Evolutionary conservation across 2,329 filamentous ascomycete species (phyloP).

Genomic region (Orbilia quercus): DNA sequence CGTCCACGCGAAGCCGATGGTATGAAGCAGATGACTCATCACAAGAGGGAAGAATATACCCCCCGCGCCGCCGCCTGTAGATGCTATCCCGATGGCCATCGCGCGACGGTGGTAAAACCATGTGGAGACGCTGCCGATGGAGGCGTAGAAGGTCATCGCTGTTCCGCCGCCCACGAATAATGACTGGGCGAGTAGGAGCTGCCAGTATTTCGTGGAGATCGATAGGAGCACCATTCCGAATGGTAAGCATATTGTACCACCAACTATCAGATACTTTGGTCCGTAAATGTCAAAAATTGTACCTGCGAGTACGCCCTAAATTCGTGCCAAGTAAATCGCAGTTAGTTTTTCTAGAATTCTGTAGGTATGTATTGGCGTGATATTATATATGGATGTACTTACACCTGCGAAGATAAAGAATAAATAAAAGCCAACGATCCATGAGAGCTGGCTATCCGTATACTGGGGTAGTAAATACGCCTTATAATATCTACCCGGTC

Average conservation of each 20-base stretch:
- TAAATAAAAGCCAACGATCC: conserved; percentile 50
- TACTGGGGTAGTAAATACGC: conserved; percentile 50
- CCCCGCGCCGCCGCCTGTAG: conserved; percentile 45
- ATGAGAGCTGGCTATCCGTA: conserved; percentile 52
- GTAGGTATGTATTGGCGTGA: too few relatives aligned
- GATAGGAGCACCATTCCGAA: conserved; percentile 47
- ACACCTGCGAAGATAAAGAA: conserved; percentile 53
- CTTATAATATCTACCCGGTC: conserved; percentile 41
- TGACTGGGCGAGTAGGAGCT: conserved; percentile 43
- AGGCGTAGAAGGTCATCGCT: conserved; percentile 54
- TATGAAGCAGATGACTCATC: conserved; percentile 34
- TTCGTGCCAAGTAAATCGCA: too few relatives aligned
- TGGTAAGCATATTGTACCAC: conserved; percentile 41
- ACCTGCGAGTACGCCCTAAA: conserved; percentile 39
- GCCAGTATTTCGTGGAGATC: conserved; percentile 51
- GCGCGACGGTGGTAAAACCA: conserved; percentile 55
- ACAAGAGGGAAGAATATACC: conserved; percentile 52
- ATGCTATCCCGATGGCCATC: conserved; percentile 53
- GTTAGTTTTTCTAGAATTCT: too few relatives aligned
- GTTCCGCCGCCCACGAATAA: conserved; percentile 46
- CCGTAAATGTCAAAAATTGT: conserved; percentile 54
- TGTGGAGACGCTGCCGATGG: conserved; percentile 47
- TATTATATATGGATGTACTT: too few relatives aligned
- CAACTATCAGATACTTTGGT: conserved; percentile 39
- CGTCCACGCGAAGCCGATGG: conserved; percentile 47